Percentiles rank a stretch among this genome's conserved stretches.
These are phyloP conservation scores for Diaporthe vaccinii DNA, from an alignment of 2,329 filamentous ascomycete genomes.

Conservation along the genomic window DNA sequence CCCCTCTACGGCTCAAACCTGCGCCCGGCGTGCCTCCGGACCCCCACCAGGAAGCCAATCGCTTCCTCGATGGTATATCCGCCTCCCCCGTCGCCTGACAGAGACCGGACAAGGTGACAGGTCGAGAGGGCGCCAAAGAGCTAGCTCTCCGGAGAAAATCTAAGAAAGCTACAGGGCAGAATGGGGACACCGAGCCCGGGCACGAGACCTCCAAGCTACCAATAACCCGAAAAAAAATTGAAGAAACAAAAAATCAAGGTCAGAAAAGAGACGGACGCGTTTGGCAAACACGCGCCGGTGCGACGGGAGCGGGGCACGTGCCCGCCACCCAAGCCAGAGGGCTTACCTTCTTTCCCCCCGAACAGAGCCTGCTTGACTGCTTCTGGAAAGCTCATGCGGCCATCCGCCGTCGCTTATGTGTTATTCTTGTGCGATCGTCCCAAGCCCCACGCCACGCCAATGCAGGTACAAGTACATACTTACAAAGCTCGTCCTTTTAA, in stretches of 20 bases:
- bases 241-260: not conserved
- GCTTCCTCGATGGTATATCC: conserved; percentile 12
- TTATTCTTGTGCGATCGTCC: conserved; percentile 30
- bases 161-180: not conserved
- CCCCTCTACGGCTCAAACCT: conserved; percentile 34
- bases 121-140: not conserved
- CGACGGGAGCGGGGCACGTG: conserved; percentile 30
- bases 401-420: conserved; percentile 25
- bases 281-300: conserved; percentile 14
- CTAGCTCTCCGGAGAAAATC: not conserved
- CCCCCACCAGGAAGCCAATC: conserved; percentile 24
- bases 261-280: not conserved
- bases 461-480: conserved; percentile 19
- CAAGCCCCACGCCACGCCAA: conserved; percentile 27
- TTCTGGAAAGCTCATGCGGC: conserved; percentile 32
- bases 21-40: conserved; percentile 32
- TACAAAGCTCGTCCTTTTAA: conserved; percentile 20
- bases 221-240: not conserved
- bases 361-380: conserved; percentile 10
- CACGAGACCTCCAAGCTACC: not conserved
- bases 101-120: not conserved
- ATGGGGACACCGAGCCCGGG: conserved; percentile 24
- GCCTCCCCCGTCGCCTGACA: conserved; percentile 24
- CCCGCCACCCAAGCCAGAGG: not conserved
- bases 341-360: not conserved